Evolutionary conservation across 495 filamentous ascomycete genomes (phyloP), one percentile per base, ranked within the genome.

Genomic region (Rostrohypoxylon terebratum): DNA sequence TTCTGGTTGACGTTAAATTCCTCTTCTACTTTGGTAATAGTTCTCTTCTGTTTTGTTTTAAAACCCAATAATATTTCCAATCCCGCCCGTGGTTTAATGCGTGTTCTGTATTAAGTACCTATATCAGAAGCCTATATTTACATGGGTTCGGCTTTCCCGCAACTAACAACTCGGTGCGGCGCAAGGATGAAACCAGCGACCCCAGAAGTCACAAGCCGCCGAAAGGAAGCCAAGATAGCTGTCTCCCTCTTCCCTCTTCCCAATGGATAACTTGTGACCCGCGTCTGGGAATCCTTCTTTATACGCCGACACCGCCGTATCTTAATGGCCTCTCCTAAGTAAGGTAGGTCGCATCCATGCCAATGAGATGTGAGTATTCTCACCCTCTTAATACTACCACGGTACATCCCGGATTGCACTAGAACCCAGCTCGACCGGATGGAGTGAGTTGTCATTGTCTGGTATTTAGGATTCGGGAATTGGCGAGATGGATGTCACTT

Each of bases 151-250:
- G 21, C 47, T 65, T 31, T 68, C 45, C 54, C 66, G 59, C 50
- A 63, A 53, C 62, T 59, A 67, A 62, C 51, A 67, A 63, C 38
- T 25, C 25, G 55, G 34, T 67, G 62, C 66, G 51, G 71, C 66
- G 63, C 38, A 70, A 67, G 71, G 60, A 70, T 70, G 71, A 74
- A 70, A 74, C 71, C 58, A 51, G 51, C n/a, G 61, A 64, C 71
- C 66, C 62, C 42, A 66, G 66, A 66, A 62, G 62, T 61, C 50
- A 69, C 64, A 66, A 69, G 57, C 53, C 36, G 42, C 59, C 64
- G 9, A 57, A 58, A 59, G 42, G 44, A 47, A 45, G 64, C 65
- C 66, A 73, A 69, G 61, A 67, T 66, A 44, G n/a, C 28, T 45
- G 9, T n/a, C 33, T 33, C 11, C 11, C 10, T 60, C 57, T 44